A percentile compares a stretch with the other conserved stretches of the same genome.
phyloP scores from a whole-genome alignment of 306 rosid species.

The Corylus avellana region DNA sequence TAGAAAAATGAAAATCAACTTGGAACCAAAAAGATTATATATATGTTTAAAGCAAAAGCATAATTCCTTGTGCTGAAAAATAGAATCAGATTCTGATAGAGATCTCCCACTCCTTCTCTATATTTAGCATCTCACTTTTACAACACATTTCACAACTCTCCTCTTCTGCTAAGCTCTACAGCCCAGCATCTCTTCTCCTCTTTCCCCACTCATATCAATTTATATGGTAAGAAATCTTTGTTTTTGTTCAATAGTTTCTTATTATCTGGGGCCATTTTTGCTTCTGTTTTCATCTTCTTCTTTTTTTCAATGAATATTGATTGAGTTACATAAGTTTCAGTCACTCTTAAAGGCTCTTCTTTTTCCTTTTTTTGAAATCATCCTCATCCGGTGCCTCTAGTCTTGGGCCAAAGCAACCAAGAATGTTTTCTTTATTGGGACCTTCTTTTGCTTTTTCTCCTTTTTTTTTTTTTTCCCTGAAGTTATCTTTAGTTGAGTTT shows the following conservation, averaged over 20 bases:
- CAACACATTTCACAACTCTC: not conserved
- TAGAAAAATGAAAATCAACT: not conserved
- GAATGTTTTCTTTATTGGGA: not conserved
- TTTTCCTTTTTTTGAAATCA: not conserved
- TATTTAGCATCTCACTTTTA: conserved; percentile 10
- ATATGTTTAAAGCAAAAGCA: conserved; percentile 1
- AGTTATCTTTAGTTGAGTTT: no score
- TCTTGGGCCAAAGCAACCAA: not conserved
- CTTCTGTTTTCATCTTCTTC: not conserved
- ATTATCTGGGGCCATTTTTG: not conserved
- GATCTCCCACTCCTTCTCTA: conserved; percentile 13
- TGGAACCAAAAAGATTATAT: not conserved
- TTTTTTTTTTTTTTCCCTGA: not conserved
- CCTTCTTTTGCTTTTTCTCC: not conserved
- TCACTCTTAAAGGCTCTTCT: not conserved
- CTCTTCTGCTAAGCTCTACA: conserved; percentile 6
- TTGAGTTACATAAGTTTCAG: not conserved
- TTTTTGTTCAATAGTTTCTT: not conserved
- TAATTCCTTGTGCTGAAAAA: conserved; percentile 21
- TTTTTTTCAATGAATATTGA: not conserved
- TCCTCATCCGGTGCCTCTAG: not conserved
- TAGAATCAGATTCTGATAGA: conserved; percentile 44
- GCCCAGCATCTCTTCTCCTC: not conserved
- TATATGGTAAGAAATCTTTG: conserved; percentile 31
- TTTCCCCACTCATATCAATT: not conserved